Evolutionary conservation across 2,329 filamentous ascomycete species (phyloP), one percentile per base, ranked within the genome.

Genomic region (Colletotrichum sp.): DNA sequence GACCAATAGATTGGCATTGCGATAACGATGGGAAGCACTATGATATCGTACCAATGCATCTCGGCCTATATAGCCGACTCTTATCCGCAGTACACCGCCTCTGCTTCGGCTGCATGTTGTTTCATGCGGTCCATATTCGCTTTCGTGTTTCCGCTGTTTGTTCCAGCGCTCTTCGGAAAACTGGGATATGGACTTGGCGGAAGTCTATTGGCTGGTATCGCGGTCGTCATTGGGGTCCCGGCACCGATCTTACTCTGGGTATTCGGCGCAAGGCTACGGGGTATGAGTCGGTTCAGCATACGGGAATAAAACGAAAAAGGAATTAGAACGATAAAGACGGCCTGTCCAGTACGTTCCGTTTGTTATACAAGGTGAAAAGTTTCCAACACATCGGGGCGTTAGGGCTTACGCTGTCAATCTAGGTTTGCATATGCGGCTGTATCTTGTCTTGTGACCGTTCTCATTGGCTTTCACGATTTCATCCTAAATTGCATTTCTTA

Each of bases 81-180:
- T 1, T 90, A 89, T 73, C 82, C 84, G 0, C 84, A 87, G 5
- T 86, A 89, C 77, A 86, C 87, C 0, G 86, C 85, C 2, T 87
- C 85, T 36, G 89, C 89, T 0, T 82, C 86, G 21, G 87, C 87
- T 3, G 89, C 88, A 1, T 77, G 81, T 30, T 87, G 87, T 72
- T 86, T 90, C 64, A 77, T 88, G 13, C 79, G 80, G 12, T 89
- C 85, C 9, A 77, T 90, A 58, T 81, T 84, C 3, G 88, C 87
- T 0, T 89, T 89, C 75, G 76, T 85, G 12, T 90, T 90, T 59
- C 89, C 89, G 0, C 76, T 90, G 0, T 89, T 90, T 73, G 87
- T 86, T 0, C 87, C 87, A 0, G 81, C 76, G 13, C 82, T 86
- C 78, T 86, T 85, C 43, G 43, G 77, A 5, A 72, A 68, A 0